Evolutionary conservation across 2,329 filamentous ascomycete genomes (phyloP).

Genomic region (Fusarium pseudonygamai): DNA sequence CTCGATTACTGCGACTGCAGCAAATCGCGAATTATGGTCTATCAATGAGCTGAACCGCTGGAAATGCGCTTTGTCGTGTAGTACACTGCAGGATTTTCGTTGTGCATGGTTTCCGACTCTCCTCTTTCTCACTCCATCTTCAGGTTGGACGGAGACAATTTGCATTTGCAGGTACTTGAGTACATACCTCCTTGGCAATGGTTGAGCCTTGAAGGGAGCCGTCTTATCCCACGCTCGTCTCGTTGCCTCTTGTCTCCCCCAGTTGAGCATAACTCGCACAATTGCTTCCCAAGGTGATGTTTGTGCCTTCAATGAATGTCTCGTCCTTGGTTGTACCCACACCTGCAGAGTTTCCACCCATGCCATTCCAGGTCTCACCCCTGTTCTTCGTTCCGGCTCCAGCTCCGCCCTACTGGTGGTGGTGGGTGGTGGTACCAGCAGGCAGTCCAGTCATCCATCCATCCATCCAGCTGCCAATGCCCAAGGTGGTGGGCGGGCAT

Average conservation of each 20-base stretch:
- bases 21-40: conserved; percentile 1
- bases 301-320: conserved; percentile 33
- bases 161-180: conserved; percentile 5
- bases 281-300: conserved; percentile 20
- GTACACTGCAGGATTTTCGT: conserved; percentile 21
- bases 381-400: conserved; percentile 37
- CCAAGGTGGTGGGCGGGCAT: conserved; percentile 26
- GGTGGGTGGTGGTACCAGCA: conserved; percentile 26
- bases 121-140: not conserved
- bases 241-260: conserved; percentile 32
- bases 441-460: not conserved
- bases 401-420: conserved; percentile 37
- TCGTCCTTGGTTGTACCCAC: conserved; percentile 19
- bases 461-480: conserved; percentile 19
- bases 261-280: conserved; percentile 24
- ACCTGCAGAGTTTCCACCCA: conserved; percentile 8
- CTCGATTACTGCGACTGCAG: conserved; percentile 5
- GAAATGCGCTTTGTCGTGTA: not conserved
- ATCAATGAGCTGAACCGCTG: conserved; percentile 6
- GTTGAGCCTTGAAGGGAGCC: not conserved
- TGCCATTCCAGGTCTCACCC: conserved; percentile 24
- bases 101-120: conserved; percentile 11
- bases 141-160: not conserved
- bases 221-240: not conserved
- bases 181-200: not conserved